Conservation (phyloP, 345 rosid genomes). For the Streptanthus diversifolius region DNA sequence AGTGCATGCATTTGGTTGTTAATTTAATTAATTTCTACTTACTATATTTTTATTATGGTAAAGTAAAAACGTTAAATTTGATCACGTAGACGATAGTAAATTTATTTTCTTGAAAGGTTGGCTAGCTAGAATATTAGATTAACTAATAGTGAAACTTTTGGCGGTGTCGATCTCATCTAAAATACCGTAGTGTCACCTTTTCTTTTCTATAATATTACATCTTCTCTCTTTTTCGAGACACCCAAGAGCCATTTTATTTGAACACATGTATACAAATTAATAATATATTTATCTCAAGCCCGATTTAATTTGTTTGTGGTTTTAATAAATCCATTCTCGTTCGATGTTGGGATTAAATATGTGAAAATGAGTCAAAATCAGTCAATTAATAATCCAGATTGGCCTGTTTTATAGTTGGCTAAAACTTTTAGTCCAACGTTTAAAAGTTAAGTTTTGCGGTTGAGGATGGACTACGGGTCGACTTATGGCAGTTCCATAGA, state of each 20-base stretch:
- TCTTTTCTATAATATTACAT: not conserved
- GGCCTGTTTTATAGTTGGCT: slow-evolving; percentile 13
- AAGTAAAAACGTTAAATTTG: slow-evolving; percentile 11
- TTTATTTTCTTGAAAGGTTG: slow-evolving; percentile 31
- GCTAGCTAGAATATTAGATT: slow-evolving; percentile 13
- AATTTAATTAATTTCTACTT: not conserved
- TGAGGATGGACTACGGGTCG: slow-evolving; percentile 19
- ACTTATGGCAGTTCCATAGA: slow-evolving; percentile 15
- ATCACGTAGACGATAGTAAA: slow-evolving; percentile 30
- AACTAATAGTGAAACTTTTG: slow-evolving; percentile 18
- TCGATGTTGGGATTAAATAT: slow-evolving; percentile 13
- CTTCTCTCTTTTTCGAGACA: not conserved
- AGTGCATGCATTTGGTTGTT: slow-evolving; percentile 13
- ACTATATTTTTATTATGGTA: not conserved
- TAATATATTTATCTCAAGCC: not conserved
- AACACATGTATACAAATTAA: slow-evolving; percentile 11
- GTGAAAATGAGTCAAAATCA: slow-evolving; percentile 15
- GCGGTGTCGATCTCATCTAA: slow-evolving; percentile 9
- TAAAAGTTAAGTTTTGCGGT: slow-evolving; percentile 17
- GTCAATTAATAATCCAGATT: slow-evolving; percentile 12
- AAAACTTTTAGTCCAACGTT: slow-evolving; percentile 15
- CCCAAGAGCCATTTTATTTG: slow-evolving; percentile 33
- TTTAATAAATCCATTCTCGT: not conserved
- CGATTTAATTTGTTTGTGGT: not conserved
- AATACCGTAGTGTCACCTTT: slow-evolving; percentile 19